Evolutionary conservation across 768 basidiomycete species (phyloP), one percentile per base, ranked within the genome.

Genomic region (Auricularia sp.): DNA sequence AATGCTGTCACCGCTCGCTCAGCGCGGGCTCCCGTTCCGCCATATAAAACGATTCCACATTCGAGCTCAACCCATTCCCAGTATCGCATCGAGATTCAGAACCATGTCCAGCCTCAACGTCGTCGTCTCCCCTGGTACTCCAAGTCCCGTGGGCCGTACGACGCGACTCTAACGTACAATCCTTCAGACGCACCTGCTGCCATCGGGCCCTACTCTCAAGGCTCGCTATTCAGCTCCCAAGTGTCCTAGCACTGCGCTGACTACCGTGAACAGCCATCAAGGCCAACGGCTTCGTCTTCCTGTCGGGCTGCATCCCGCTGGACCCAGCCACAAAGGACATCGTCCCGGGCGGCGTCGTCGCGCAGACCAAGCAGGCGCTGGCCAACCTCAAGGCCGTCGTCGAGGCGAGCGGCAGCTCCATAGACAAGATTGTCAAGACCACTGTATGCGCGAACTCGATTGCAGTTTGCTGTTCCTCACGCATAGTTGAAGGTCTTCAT

Each of bases 191-290:
- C 91, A 3, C 84, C 91, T 1, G 80, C 84, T 18, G 90, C 91
- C 0, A 84, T 93, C 66, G 91, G 91, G 2, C 76, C 76, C 56
- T 77, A 78, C 64, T 69, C 64, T 6, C 69, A 77, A 69, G 76
- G 18, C 14, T 23, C 39, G 59, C 12, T 36, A 35, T 16, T 36
- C 39, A 44, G 35, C 21, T 0, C 16, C 33, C 1, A 42, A 59
- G 33, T 44, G 2, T 2, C 1, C 2, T 44, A 21, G 0, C 12
- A 42, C 7, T 0, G 39, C 39, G 39, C 2, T 29, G 0, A 93
- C 93, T 36, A 96, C 96, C 77, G 86, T 85, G 29, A 1, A 90
- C 96, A 77, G 95, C 87, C 3, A 84, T 95, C 77, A 90, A 88
- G 71, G 81, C 83, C 62, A 90, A 90, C 61, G 85, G 90, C 69